These are phyloP conservation scores for Anthracocystis setariae DNA, from an alignment of 1,284 basidiomycete genomes.

Conservation along the genomic window DNA sequence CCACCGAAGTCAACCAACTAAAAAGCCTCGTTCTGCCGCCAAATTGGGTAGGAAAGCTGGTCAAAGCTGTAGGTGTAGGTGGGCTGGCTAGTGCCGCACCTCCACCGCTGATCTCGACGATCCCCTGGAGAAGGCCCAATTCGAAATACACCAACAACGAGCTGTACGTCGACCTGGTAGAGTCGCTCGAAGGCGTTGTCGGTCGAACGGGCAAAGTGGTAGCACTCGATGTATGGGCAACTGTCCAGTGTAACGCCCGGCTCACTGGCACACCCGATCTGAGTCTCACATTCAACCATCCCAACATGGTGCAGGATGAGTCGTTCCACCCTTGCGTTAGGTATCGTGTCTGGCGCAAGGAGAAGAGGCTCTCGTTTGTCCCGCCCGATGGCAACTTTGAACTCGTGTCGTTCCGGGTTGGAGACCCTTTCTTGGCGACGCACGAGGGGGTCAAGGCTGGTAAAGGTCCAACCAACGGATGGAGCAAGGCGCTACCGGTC, in stretches of 20 bases:
- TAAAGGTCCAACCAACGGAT: conserved; percentile 33
- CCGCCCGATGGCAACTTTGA: conserved; percentile 61
- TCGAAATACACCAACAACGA: conserved; percentile 62
- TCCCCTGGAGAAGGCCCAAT: conserved; percentile 62
- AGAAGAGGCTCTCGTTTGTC: conserved; percentile 50
- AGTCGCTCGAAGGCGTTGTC: conserved; percentile 52
- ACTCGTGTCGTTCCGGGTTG: conserved; percentile 56
- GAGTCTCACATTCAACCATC: conserved; percentile 54
- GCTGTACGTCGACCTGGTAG: conserved; percentile 59
- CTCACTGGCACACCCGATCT: conserved; percentile 68
- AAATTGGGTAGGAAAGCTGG: conserved; percentile 61
- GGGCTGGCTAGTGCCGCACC: conserved; percentile 70
- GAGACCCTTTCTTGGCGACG: conserved; percentile 65
- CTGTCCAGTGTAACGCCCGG: conserved; percentile 50
- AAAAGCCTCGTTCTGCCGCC: conserved; percentile 62
- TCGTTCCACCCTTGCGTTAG: conserved; percentile 90
- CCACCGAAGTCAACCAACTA: conserved; percentile 61
- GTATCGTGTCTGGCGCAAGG: conserved; percentile 76
- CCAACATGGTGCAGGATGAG: conserved; percentile 78
- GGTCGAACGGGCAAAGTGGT: conserved; percentile 70
- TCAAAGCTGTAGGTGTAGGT: conserved; percentile 54
- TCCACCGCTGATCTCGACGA: conserved; percentile 65
- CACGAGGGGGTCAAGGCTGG: neutral
- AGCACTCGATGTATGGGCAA: conserved; percentile 45
- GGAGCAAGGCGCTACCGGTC: conserved; percentile 19